Evolutionary conservation across 2,329 filamentous ascomycete genomes (phyloP).

Genomic region (Shiraia sp.): DNA sequence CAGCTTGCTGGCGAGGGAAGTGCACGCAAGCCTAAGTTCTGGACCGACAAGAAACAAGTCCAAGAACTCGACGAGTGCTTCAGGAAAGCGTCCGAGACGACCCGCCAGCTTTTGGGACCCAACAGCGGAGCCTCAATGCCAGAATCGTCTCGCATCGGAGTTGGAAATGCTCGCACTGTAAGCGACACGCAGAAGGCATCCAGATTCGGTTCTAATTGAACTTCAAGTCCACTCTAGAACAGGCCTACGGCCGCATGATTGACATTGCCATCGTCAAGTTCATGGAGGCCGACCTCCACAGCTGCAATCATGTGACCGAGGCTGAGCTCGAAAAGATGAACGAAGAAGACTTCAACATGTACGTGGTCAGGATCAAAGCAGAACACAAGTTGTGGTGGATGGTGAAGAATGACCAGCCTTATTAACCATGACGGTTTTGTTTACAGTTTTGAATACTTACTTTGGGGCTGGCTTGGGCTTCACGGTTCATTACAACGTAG

Average conservation of each 20-base stretch:
- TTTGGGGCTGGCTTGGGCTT: not conserved
- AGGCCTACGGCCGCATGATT: not conserved
- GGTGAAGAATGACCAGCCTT: not conserved
- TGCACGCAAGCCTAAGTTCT: too few relatives aligned
- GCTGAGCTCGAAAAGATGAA: conserved; percentile 8
- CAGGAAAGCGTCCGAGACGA: too few relatives aligned
- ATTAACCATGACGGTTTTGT: not conserved
- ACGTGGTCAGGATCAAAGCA: conserved; percentile 1
- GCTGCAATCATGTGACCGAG: conserved; percentile 7
- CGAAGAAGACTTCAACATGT: conserved; percentile 4
- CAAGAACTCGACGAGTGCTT: too few relatives aligned
- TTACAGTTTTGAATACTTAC: not conserved
- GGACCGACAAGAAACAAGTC: too few relatives aligned
- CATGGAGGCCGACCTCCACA: conserved; percentile 18
- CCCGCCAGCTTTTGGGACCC: too few relatives aligned
- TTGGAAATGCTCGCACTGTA: too few relatives aligned
- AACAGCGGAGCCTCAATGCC: too few relatives aligned
- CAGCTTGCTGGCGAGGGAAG: too few relatives aligned
- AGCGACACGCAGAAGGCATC: too few relatives aligned
- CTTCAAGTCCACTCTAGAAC: not conserved
- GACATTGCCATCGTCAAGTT: conserved; percentile 3
- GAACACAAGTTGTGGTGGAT: conserved; percentile 12
- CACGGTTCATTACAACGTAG: too few relatives aligned
- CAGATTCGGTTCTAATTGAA: not conserved
- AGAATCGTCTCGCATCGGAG: too few relatives aligned